A percentile compares a stretch with the other conserved stretches of the same genome.
phyloP scores from a whole-genome alignment of 371 early-diverging fungal genomes.

The Syncephalis plumigaleata region DNA sequence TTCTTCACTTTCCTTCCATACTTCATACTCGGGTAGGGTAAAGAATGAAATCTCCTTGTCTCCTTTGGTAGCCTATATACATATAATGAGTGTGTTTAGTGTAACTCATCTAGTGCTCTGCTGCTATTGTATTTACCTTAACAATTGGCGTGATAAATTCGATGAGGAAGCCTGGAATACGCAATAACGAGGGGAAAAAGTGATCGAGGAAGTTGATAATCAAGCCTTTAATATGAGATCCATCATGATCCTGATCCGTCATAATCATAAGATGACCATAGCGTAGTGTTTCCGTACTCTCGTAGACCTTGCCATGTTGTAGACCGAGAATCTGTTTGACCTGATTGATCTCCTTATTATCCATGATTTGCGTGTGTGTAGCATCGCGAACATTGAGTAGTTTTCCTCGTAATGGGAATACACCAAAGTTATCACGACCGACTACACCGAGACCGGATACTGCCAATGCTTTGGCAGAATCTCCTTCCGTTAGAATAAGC shows the following conservation, averaged over 20 bases:
- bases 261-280: slow-evolving; percentile 99
- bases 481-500: slow-evolving; percentile 98
- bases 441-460: slow-evolving; percentile 88
- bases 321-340: slow-evolving; percentile 97
- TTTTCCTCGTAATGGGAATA: slow-evolving; percentile 98
- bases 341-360: slow-evolving; percentile 80
- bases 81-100: not conserved
- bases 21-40: slow-evolving; percentile 94
- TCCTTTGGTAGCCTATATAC: slow-evolving; percentile 35
- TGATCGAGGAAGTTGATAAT: slow-evolving; percentile 97
- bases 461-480: slow-evolving; percentile 97
- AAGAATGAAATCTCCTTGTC: slow-evolving; percentile 63
- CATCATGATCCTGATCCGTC: slow-evolving; percentile 99
- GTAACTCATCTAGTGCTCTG: not conserved
- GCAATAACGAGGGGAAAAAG: slow-evolving; percentile 91
- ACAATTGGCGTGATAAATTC: slow-evolving; percentile 99
- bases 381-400: slow-evolving; percentile 98
- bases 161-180: slow-evolving; percentile 87
- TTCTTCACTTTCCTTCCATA: slow-evolving; percentile 61
- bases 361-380: slow-evolving; percentile 50
- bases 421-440: slow-evolving; percentile 93
- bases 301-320: slow-evolving; percentile 80
- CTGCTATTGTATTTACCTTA: slow-evolving; percentile 24
- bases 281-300: slow-evolving; percentile 53
- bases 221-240: slow-evolving; percentile 98